Evolutionary conservation across 441 rosid species (phyloP).

Genomic region (Populus tomentosa): DNA sequence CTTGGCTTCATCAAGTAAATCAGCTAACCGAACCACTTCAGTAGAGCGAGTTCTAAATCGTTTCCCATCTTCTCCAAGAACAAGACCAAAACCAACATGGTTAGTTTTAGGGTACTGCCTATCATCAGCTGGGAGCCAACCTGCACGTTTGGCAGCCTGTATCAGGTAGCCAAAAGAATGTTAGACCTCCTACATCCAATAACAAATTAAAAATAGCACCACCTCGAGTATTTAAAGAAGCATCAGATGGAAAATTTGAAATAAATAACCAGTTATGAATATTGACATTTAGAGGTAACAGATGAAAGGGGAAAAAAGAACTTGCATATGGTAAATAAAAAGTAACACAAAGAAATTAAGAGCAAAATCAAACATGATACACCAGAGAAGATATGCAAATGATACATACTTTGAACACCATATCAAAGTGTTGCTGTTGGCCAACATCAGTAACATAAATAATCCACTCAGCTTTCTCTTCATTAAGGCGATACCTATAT

Average conservation of each 20-base stretch:
- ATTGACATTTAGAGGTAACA: background rate
- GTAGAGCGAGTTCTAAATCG: conserved; percentile 79
- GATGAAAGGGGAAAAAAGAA: background rate
- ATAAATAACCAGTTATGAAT: background rate
- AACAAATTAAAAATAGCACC: background rate
- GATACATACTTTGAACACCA: conserved; percentile 74
- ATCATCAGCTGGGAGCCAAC: conserved; percentile 70
- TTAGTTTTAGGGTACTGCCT: conserved; percentile 51
- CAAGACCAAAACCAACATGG: conserved; percentile 93
- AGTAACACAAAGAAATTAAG: background rate
- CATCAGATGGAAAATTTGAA: background rate
- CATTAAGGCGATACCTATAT: conserved; percentile 83
- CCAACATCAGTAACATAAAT: conserved; percentile 95
- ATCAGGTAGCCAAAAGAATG: conserved; percentile 16
- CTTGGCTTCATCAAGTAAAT: conserved; percentile 94
- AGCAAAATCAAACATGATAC: conserved; percentile 4
- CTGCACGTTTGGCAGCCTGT: conserved; percentile 82
- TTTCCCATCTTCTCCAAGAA: conserved; percentile 87
- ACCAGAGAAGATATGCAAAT: background rate
- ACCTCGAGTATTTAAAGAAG: background rate
- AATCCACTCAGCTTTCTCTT: conserved; percentile 95
- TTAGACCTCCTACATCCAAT: conserved; percentile 9
- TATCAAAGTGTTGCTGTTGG: conserved; percentile 86
- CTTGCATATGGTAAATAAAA: background rate
- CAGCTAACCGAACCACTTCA: conserved; percentile 89